Evolutionary conservation across 495 filamentous ascomycete genomes (phyloP), one percentile per base, ranked within the genome.

Genomic region (Trichocladium uniseriatum): DNA sequence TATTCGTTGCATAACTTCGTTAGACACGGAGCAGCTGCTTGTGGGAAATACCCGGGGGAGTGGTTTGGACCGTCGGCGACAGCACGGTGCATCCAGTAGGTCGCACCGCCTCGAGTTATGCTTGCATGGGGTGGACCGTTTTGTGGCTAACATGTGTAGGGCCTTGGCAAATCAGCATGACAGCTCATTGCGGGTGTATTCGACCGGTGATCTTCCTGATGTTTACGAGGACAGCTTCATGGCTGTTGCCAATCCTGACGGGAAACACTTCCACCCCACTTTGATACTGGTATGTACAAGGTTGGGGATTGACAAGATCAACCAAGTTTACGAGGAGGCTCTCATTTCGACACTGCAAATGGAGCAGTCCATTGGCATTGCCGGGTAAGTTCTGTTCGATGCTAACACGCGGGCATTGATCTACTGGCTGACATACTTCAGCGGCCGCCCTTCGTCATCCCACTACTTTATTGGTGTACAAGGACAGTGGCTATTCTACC

Each of bases 31-130:
- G 88, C 91, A 15, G 72, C 78, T 28, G 85, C 84, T 11, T 98
- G 92, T 61, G 89, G 88, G 6, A 97, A 95, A 62, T 84, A 90
- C 63, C 91, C 94, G 0, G 94, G 94, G 20, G 87, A 96, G 67
- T 99, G 94, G 94, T 99, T 99, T 73, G 94, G 94, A 9, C 94
- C 94, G n/a, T 95, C 88, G 14, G 92, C 94, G 6, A 94, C 94
- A 2, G 88, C 94, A n/a, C 79, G 82, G 49, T 96, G 94, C 64
- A 95, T 99, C 45, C 82, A 94, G 89, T 95, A 67, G 59, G 87
- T 72, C 11, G 22, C 39, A 11, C 28, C 14, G 2, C 5, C 2
- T 15, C 4, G 7, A 7, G 18, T 6, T 18, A n/a, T 20, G 6
- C 0, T 16, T 31, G 44, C 3, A 4, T n/a, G n/a, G n/a, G n/a